These are phyloP conservation scores for Bisporella sp. DNA, from an alignment of 2,329 filamentous ascomycete species.

Conservation along the genomic window DNA sequence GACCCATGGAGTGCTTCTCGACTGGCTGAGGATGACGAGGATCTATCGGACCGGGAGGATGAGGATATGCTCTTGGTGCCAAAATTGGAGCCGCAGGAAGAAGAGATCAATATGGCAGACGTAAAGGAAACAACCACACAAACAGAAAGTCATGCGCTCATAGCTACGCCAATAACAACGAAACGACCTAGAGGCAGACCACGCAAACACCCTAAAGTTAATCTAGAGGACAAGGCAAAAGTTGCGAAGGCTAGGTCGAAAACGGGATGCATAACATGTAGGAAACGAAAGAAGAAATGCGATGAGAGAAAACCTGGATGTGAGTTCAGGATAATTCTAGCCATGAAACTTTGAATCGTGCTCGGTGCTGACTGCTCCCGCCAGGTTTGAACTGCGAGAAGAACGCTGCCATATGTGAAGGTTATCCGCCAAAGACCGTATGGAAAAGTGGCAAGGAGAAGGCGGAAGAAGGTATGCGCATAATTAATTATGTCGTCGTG, in stretches of 20 bases:
- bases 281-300: constrained; percentile 66
- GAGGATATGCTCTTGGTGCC: constrained; percentile 36
- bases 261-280: constrained; percentile 61
- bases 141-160: constrained; percentile 9
- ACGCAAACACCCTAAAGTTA: constrained; percentile 62
- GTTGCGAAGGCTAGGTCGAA: constrained; percentile 70
- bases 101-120: constrained; percentile 47
- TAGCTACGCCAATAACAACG: constrained; percentile 9
- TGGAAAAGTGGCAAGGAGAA: constrained; percentile 81
- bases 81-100: constrained; percentile 47
- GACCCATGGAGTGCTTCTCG: constrained; percentile 24
- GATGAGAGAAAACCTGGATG: constrained; percentile 62
- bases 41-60: constrained; percentile 32
- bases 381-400: constrained; percentile 83
- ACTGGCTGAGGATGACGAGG: constrained; percentile 23
- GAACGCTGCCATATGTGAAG: constrained; percentile 86
- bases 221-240: constrained; percentile 54
- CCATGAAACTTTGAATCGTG: background rate
- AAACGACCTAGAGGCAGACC: constrained; percentile 73
- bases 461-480: constrained; percentile 57
- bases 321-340: constrained; percentile 34
- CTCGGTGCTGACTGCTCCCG: constrained; percentile 15
- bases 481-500: constrained; percentile 4
- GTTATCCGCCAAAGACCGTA: constrained; percentile 77
- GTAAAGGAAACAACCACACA: constrained; percentile 30